These are phyloP conservation scores for Euphrasia confusa DNA, from an alignment of 257 asterid genomes.

Conservation along the genomic window DNA sequence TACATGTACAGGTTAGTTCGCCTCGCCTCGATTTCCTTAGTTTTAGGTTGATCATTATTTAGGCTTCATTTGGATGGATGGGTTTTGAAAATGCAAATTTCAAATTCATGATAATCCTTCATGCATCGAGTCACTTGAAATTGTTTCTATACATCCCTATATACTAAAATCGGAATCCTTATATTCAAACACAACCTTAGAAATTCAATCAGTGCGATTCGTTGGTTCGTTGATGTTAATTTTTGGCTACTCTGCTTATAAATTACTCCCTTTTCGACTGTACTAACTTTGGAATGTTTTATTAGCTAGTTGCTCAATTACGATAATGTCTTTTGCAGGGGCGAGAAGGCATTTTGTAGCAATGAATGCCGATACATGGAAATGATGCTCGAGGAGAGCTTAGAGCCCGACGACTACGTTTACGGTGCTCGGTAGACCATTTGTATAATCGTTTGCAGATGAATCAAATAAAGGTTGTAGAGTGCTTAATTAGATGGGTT, in stretches of 20 bases:
- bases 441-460: slow-evolving; percentile 25
- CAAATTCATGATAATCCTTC: background rate
- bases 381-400: slow-evolving; percentile 46
- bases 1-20: slow-evolving; percentile 74
- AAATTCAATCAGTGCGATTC: background rate
- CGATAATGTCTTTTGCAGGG: slow-evolving; percentile 36
- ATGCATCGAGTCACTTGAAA: background rate
- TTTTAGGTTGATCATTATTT: background rate
- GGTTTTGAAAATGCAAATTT: background rate
- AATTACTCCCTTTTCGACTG: background rate
- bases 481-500: slow-evolving; percentile 9
- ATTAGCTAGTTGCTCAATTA: background rate
- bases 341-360: slow-evolving; percentile 79
- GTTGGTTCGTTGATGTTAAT: background rate
- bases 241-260: background rate
- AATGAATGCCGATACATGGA: slow-evolving; percentile 57
- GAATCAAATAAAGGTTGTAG: slow-evolving; percentile 29
- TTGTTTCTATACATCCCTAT: too few species aligned
- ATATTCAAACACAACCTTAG: background rate
- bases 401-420: slow-evolving; percentile 30
- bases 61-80: background rate
- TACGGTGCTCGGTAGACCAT: slow-evolving; percentile 27
- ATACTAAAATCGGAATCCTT: background rate
- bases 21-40: background rate
- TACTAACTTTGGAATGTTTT: background rate